Base-by-base conservation (phyloP, 1,139 yeast genomes). In the Kodamaea sp. region DNA sequence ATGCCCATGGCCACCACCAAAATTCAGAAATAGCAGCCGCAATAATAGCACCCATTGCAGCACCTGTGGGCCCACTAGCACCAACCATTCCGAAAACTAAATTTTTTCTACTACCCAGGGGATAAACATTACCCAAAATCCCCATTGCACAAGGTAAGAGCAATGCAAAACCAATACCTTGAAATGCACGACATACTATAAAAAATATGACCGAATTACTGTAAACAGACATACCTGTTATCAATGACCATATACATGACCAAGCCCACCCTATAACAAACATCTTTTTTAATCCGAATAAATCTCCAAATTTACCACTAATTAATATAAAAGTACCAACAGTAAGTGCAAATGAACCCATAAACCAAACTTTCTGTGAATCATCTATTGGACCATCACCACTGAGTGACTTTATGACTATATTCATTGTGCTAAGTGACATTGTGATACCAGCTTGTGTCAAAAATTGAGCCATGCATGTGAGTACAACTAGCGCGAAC, bases 51-150 rank as follows among this genome's bases (percentile, higher is more conserved):
- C 79, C 79, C 22, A 73, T 34, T 4, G 72, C 62, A 1, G 81
- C 81, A 9, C 83, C 83, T 2, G 65, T 54, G 4, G 83, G 82
- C 0, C 80, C 81, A 50, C 70, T 68, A 6, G 79, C 76, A 8
- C 81, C 81, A 23, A 76, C 63, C 22, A 70, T 46, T 12, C 78
- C 73, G 49, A 78, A 76, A 0, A 68, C 77, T 29, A 74, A 53
- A 44, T 78, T 74, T 45, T 77, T 78, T 32, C 80, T 57, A 2
- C 68, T 61, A 4, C 75, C 75, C 27, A 60, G 62, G 7, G 70
- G 64, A 47, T 76, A 78, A 7, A 72, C 52, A 28, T 64, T 64
- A 5, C 81, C 81, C 34, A 75, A 60, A 20, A 73, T 61, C 1
- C 81, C 82, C 50, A 75, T 61, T 4, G 73, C 77, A 44, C 76